Evolutionary conservation across 495 filamentous ascomycete genomes (phyloP), one percentile per base, ranked within the genome.

Genomic region (Lophium mytilinum): DNA sequence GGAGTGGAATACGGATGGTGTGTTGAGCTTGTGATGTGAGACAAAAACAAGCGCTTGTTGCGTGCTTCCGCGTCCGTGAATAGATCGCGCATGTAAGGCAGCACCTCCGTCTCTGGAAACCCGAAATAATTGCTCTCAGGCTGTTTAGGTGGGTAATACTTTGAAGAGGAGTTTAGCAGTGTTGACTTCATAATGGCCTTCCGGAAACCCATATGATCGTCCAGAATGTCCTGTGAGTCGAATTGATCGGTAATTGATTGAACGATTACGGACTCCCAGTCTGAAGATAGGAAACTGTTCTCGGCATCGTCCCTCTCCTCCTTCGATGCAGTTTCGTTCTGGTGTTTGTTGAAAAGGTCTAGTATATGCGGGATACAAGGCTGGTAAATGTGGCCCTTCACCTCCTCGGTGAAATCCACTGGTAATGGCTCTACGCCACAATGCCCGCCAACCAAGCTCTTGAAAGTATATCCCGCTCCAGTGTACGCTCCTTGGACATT

Each of bases 341-440:
- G 75, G 15, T 66, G 64, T 40, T 61, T 39, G 47, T 76, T 76
- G 60, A 76, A 75, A 21, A 72, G 51, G n/a, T 72, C 66, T 15
- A 77, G 65, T 11, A 77, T 67, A 42, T 76, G 75, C 9, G 74
- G 70, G 12, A 76, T 61, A 52, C 76, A 79, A 0, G 76, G 76
- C 53, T 79, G 74, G 49, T 79, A 79, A 37, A 78, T 73, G 53
- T 76, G 74, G 33, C 74, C 59, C 21, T 73, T 61, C 53, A 71
- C 73, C 55, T 77, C 75, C 46, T 76, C 72, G 41, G 75, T 55
- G 37, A 77, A 69, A 52, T 77, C 75, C 3, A 76, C 75, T 4
- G 73, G 71, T 14, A 77, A 65, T 10, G 74, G 73, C 7, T 68
- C 64, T 17, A 75, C 72, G 37, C 74, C 75, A 39, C 75, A 78